Evolutionary conservation across 345 rosid species (phyloP).

Genomic region (Pugionium cornutum): DNA sequence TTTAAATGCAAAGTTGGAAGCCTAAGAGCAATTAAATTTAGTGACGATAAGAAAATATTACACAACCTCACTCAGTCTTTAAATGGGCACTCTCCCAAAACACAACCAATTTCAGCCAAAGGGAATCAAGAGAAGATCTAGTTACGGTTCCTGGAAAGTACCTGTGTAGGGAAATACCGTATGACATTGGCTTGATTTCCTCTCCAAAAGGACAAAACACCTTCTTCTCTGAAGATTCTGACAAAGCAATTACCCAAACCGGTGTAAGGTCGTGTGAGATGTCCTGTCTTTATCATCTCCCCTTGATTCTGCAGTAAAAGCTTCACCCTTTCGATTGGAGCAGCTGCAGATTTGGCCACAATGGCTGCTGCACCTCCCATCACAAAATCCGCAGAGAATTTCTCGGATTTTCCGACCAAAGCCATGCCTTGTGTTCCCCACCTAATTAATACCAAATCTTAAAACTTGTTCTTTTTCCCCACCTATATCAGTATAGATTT

Average conservation of each 20-base stretch:
- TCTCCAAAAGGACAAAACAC: conserved; percentile 84
- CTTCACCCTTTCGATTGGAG: conserved; percentile 94
- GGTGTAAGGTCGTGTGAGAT: conserved; percentile 61
- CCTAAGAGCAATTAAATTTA: conserved; percentile 74
- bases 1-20: conserved; percentile 95
- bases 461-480: not conserved
- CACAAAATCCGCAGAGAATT: conserved; percentile 69
- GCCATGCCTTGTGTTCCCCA: conserved; percentile 34
- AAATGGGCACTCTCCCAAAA: not conserved
- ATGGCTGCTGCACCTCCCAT: conserved; percentile 85
- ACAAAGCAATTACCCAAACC: conserved; percentile 69
- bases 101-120: not conserved
- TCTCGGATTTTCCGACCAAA: conserved; percentile 51
- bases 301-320: conserved; percentile 93
- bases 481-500: not conserved
- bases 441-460: conserved; percentile 1
- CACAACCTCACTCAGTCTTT: not conserved
- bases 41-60: conserved; percentile 32
- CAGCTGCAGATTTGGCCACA: conserved; percentile 72
- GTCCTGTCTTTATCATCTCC: conserved; percentile 81
- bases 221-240: conserved; percentile 82
- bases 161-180: conserved; percentile 94
- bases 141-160: conserved; percentile 17
- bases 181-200: conserved; percentile 92
- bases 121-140: not conserved